phyloP scores from a whole-genome alignment of 768 basidiomycete species.

The Chalciporus sphaerocephalus region DNA sequence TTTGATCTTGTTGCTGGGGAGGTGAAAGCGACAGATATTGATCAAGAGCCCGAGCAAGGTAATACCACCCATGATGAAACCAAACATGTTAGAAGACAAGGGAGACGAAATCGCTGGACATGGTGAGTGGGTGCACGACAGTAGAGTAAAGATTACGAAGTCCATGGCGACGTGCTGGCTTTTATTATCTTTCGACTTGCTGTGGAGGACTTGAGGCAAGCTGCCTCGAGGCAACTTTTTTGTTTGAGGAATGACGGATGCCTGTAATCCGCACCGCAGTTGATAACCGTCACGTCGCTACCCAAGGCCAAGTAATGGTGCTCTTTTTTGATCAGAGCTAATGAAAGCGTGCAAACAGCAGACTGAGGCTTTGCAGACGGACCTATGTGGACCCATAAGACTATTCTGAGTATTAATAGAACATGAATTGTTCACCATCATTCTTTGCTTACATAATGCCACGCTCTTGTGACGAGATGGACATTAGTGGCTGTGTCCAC shows the following conservation, averaged over 20 bases:
- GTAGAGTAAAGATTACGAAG: background rate
- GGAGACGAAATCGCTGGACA: background rate
- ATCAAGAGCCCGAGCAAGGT: background rate
- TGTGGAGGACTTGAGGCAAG: background rate
- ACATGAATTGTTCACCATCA: no score
- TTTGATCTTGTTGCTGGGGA: conserved; percentile 5
- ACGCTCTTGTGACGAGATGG: no score
- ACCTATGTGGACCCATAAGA: background rate
- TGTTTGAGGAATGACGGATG: no score
- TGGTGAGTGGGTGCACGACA: background rate
- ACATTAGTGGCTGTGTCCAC: no score
- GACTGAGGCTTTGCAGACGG: no score
- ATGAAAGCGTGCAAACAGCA: background rate
- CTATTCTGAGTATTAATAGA: no score
- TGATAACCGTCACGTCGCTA: no score
- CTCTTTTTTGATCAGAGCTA: background rate
- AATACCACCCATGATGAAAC: background rate
- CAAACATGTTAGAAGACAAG: conserved; percentile 3
- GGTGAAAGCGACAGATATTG: background rate
- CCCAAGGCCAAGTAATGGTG: no score
- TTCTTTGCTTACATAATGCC: no score
- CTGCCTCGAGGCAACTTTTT: background rate
- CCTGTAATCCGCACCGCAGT: no score
- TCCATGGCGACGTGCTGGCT: background rate
- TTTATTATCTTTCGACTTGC: background rate